Base-by-base conservation (phyloP, 2,329 filamentous ascomycete species). In the Didymella lethalis region DNA sequence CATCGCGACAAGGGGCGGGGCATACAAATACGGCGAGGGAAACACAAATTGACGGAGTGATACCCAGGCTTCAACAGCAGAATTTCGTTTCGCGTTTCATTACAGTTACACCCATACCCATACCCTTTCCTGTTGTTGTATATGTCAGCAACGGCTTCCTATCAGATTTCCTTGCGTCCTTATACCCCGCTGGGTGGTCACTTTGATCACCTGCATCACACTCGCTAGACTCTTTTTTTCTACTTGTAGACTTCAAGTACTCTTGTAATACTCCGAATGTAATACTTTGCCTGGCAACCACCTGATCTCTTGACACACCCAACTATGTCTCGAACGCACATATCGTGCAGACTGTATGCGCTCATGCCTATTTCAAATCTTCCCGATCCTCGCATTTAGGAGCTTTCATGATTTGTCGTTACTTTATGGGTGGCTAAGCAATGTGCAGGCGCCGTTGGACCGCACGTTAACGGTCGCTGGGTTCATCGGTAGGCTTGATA, bases 191-290 rank as follows among this genome's bases (percentile, higher is more conserved):
- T 47, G 49, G 25, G 51, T 38, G 46, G 34, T 54, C 49, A 23
- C 25, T 36, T 46, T 46, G 46, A 50, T 25, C 41, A 45, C 50
- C 43, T 54, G 56, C 46, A 47, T n/a, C 50, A 59, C 56, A 54
- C 51, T 59, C 56, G 56, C 56, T 59, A 59, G 56, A 58, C 49
- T 34, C 45, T 51, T 54, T 50, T 34, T 36, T 59, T 59, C 56
- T 50, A 59, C 56, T 59, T 59, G 46, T 59, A 59, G 56, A 59
- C 41, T 43, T 54, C 56, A 59, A 59, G 56, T 54, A 51, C 56
- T 43, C 7, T 59, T 54, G 41, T 59, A 59, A 59, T 59, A 59
- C 50, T 49, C 56, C 49, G 12, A 58, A 58, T 58, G 25, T 54
- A 58, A 54, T 58, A 23, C 40, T 49, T 53, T 58, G 49, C 50